phyloP scores from a whole-genome alignment of 1,284 basidiomycete species.

The Albatrellus sp. region DNA sequence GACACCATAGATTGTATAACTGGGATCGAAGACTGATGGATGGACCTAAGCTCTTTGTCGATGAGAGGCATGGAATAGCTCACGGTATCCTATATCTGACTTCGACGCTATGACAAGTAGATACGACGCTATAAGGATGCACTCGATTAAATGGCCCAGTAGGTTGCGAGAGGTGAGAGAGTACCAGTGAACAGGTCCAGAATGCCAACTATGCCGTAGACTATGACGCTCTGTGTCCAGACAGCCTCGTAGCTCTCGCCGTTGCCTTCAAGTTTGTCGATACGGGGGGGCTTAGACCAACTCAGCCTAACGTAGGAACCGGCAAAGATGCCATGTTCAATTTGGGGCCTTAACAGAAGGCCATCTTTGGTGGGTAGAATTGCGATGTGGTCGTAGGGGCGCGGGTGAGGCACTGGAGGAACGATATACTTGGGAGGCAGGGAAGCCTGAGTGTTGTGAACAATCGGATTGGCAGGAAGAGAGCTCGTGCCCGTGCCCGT shows the following conservation, averaged over 20 bases:
- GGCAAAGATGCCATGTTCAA: slow-evolving; percentile 20
- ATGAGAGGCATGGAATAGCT: slow-evolving; percentile 17
- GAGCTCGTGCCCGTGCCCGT: slow-evolving; percentile 6
- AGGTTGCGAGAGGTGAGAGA: slow-evolving; percentile 10
- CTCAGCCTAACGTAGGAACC: slow-evolving; percentile 37
- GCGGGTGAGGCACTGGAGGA: slow-evolving; percentile 59
- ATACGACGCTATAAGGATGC: slow-evolving; percentile 42
- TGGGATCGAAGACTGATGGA: slow-evolving; percentile 44
- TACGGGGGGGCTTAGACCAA: slow-evolving; percentile 46
- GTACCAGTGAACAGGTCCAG: slow-evolving; percentile 58
- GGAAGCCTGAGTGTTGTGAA: slow-evolving; percentile 19
- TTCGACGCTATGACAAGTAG: slow-evolving; percentile 54
- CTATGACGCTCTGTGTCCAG: slow-evolving; percentile 44
- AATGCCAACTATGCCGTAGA: slow-evolving; percentile 64
- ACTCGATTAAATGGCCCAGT: slow-evolving; percentile 4
- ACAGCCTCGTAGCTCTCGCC: slow-evolving; percentile 22
- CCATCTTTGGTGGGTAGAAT: slow-evolving; percentile 46
- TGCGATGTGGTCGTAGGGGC: slow-evolving; percentile 54
- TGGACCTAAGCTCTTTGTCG: slow-evolving; percentile 9
- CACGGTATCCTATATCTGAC: slow-evolving; percentile 48
- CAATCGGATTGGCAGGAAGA: slow-evolving; percentile 11
- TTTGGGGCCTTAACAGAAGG: slow-evolving; percentile 48
- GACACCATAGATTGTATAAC: slow-evolving; percentile 48
- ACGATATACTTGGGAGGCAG: slow-evolving; percentile 52
- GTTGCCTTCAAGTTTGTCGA: slow-evolving; percentile 38